Base-by-base conservation (phyloP, 345 rosid genomes). In the Trapa incisa region DNA sequence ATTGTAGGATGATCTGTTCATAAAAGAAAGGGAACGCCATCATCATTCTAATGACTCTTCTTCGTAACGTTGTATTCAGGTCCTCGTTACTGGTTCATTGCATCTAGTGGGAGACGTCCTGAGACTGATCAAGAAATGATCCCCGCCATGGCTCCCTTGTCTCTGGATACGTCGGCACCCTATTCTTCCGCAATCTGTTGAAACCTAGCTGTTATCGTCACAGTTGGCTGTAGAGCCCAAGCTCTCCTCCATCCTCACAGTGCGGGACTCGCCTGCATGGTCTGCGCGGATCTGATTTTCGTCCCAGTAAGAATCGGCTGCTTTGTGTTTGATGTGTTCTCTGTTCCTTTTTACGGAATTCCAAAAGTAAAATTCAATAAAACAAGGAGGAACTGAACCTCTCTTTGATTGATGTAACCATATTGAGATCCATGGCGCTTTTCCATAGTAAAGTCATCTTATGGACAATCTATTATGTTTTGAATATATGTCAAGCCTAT, bases 61-160 rank as follows among this genome's bases (percentile, higher is more conserved):
- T 58, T 22, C 3, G 61, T 3, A 17, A 6, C 32, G 38, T 35
- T 58, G 63, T 11, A 58, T 58, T 70, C 77, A 88, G 97, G 96
- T 94, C 65, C 89, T 94, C 43, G 93, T 94, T 41, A 80, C 96
- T 0, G 96, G 97, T 37, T 94, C 99, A 4, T 78, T 91, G 69
- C 96, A 91, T 74, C 96, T 94, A 33, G 89, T 94, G 68, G 99
- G 99, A 43, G 99, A 94, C 71, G 86, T 87, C 43, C 72, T 94
- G 80, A 84, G 83, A 84, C 78, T 87, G 67, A 69, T 94, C 72
- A 94, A 70, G 79, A 87, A 82, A 76, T 84, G 83, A 87, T 58
- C 14, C 37, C 8, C 3, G 15, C 12, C 8, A 5, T 1, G 10
- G n/a, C 6, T 8, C 60, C 6, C 35, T 5, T 22, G 6, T n/a